A percentile compares a stretch with the other conserved stretches of the same genome.
Conservation (phyloP, 768 basidiomycete species). For the Russula emetica region DNA sequence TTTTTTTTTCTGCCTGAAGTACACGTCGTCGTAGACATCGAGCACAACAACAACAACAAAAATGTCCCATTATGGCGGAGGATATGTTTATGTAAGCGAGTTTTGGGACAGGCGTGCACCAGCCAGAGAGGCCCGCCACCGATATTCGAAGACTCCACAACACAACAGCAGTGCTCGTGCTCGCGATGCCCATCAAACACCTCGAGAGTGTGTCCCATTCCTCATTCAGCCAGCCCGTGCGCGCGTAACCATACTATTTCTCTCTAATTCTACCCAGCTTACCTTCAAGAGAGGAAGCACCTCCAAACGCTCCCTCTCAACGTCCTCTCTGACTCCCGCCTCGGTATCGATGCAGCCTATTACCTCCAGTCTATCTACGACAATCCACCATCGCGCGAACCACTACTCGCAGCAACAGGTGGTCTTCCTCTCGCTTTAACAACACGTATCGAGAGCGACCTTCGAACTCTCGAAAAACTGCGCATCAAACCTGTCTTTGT, state of each 20-base stretch:
- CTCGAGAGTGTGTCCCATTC: slow-evolving; percentile 60
- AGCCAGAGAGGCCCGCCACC: background rate
- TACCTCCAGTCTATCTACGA: slow-evolving; percentile 81
- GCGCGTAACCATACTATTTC: slow-evolving; percentile 2
- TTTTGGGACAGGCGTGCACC: slow-evolving; percentile 3
- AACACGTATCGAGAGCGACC: slow-evolving; percentile 84
- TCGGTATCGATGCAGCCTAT: slow-evolving; percentile 93
- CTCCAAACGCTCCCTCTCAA: slow-evolving; percentile 75
- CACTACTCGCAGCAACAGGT: slow-evolving; percentile 90
- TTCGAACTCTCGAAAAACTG: slow-evolving; percentile 83
- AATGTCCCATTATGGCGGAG: background rate
- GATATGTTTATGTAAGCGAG: slow-evolving; percentile 10
- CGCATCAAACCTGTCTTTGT: slow-evolving; percentile 99
- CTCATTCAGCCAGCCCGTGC: background rate
- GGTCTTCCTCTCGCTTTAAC: slow-evolving; percentile 88
- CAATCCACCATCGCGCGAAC: slow-evolving; percentile 74
- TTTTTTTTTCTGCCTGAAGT: background rate
- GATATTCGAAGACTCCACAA: slow-evolving; percentile 10
- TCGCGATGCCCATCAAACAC: slow-evolving; percentile 74
- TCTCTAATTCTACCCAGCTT: slow-evolving; percentile 46
- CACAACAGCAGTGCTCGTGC: background rate
- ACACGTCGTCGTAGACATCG: background rate
- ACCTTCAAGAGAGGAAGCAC: slow-evolving; percentile 85
- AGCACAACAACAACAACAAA: background rate
- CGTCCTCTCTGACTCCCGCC: slow-evolving; percentile 82